Conservation (phyloP, 495 filamentous ascomycete species). For the Penicillium canariense region DNA sequence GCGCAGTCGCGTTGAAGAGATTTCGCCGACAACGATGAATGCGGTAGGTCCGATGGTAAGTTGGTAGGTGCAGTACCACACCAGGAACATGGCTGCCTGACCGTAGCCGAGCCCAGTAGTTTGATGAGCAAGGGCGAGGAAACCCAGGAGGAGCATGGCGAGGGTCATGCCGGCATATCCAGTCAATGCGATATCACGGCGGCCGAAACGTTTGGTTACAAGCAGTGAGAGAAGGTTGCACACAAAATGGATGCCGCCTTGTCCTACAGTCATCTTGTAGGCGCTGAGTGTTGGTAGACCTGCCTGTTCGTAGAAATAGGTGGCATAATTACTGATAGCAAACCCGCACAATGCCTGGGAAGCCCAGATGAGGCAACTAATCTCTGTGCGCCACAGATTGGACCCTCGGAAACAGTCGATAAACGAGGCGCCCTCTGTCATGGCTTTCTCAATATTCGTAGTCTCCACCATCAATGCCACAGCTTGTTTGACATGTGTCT, state of each 20-base stretch:
- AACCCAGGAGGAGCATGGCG: background rate
- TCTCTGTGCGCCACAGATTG: constrained; percentile 68
- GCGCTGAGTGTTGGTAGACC: constrained; percentile 42
- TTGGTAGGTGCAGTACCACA: constrained; percentile 43
- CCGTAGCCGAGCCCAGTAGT: background rate
- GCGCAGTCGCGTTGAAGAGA: constrained; percentile 61
- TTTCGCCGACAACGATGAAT: constrained; percentile 63
- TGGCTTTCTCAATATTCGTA: constrained; percentile 54
- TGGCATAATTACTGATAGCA: constrained; percentile 71
- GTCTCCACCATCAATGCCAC: constrained; percentile 1
- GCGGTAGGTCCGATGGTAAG: constrained; percentile 63
- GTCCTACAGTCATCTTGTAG: constrained; percentile 1
- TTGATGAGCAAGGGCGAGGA: background rate
- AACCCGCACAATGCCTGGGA: constrained; percentile 74
- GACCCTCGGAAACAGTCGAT: constrained; percentile 68
- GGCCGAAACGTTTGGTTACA: background rate
- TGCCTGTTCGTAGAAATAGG: constrained; percentile 69
- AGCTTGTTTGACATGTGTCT: background rate
- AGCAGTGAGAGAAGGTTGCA: background rate
- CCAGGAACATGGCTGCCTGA: background rate
- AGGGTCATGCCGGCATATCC: background rate
- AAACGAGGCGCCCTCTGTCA: constrained; percentile 59
- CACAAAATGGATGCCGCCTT: background rate
- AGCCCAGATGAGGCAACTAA: constrained; percentile 71
- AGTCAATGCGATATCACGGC: background rate